Conservation (phyloP, 2,329 filamentous ascomycete genomes). For the Diaporthe aspalathi region DNA sequence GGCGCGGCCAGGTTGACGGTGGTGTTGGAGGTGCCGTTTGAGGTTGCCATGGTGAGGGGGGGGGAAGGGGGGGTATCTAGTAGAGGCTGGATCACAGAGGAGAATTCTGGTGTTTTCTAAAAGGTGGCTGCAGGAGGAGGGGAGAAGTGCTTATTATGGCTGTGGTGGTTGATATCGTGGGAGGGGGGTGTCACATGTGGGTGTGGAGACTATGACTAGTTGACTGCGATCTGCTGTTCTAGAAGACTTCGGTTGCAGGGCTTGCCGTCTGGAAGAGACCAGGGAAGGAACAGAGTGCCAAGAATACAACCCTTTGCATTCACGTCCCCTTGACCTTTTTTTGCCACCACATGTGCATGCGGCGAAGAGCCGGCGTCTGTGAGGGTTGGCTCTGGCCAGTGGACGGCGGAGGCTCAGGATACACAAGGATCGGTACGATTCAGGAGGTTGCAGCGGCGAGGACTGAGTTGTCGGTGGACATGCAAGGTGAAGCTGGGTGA, state of each 20-base stretch:
- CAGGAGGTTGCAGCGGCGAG: constrained; percentile 25
- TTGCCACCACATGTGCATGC: constrained; percentile 17
- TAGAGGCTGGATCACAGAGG: not conserved
- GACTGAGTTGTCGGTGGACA: constrained; percentile 11
- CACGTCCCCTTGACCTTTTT: not conserved
- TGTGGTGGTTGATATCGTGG: not conserved
- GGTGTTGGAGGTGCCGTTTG: constrained; percentile 41
- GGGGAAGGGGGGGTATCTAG: not conserved
- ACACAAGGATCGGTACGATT: constrained; percentile 27
- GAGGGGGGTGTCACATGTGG: not conserved
- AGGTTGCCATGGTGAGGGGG: constrained; percentile 40
- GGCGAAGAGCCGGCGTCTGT: constrained; percentile 1
- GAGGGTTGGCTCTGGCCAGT: constrained; percentile 13
- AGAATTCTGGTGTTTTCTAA: not conserved
- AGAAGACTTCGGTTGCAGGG: constrained; percentile 32
- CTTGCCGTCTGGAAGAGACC: not conserved
- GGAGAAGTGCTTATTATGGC: not conserved
- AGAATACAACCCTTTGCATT: constrained; percentile 13
- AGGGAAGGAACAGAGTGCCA: not conserved
- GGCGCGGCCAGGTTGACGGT: constrained; percentile 36
- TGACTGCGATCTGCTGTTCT: constrained; percentile 19
- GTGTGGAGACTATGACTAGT: constrained; percentile 30
- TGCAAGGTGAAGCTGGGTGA: constrained; percentile 27
- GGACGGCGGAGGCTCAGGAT: constrained; percentile 9
- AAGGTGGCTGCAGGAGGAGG: not conserved